A percentile compares a stretch with the other conserved stretches of the same genome.
Conservation (phyloP, 1,284 basidiomycete genomes). For the Blastosporella zonata region DNA sequence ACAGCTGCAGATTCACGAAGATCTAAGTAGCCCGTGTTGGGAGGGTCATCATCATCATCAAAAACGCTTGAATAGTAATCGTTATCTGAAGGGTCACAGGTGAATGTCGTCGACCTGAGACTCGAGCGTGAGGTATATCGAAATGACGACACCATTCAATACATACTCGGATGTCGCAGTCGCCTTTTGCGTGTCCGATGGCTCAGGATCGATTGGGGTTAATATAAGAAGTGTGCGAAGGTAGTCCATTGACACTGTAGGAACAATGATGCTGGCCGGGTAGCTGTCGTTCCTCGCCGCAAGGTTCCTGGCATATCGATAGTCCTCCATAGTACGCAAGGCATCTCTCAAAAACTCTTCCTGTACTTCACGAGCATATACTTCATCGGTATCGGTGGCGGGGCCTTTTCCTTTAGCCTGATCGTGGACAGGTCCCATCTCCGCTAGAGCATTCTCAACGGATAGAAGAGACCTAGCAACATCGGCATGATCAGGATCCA, state of each 20-base stretch:
- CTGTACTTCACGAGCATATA: constrained; percentile 46
- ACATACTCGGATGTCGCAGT: not conserved
- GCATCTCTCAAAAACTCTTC: constrained; percentile 35
- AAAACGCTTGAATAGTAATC: not conserved
- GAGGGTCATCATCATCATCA: not conserved
- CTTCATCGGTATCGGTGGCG: constrained; percentile 31
- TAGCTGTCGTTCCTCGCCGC: constrained; percentile 26
- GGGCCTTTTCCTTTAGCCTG: constrained; percentile 38
- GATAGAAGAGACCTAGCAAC: constrained; percentile 31
- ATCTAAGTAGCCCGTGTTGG: not conserved
- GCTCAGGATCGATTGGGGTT: not conserved
- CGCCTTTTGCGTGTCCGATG: not conserved
- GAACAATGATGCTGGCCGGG: constrained; percentile 27
- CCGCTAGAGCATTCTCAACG: constrained; percentile 31
- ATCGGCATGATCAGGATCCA: constrained; percentile 24
- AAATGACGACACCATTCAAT: not conserved
- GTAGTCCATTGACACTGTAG: constrained; percentile 33
- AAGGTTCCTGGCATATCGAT: constrained; percentile 37
- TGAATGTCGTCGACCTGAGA: not conserved
- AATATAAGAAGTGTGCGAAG: constrained; percentile 16
- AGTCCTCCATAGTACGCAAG: constrained; percentile 33
- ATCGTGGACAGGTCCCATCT: constrained; percentile 35
- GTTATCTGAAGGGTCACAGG: not conserved
- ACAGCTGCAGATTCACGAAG: not conserved
- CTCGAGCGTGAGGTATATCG: not conserved